Base-by-base conservation (phyloP, 2,329 filamentous ascomycete genomes). In the Dactylellina haptotyla region DNA sequence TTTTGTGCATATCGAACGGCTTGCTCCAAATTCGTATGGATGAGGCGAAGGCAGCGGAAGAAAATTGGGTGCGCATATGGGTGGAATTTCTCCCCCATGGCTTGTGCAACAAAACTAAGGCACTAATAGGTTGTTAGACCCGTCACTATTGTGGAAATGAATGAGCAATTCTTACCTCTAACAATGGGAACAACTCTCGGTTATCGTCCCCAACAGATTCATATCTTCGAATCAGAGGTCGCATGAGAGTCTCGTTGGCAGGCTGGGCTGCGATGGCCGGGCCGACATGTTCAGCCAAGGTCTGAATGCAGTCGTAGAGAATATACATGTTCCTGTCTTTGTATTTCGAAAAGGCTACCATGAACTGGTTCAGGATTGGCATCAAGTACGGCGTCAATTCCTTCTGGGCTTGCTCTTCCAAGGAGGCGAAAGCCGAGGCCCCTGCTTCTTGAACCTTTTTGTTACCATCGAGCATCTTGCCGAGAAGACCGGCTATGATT, bases 291-390 rank as follows among this genome's bases (percentile, higher is more conserved):
- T 99, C 95, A 2, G 95, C 95, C 66, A 99, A 84, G 0, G 95
- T 99, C 83, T 99, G 95, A 32, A 99, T 92, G 81, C 95, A 98
- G 82, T 99, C 95, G 83, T 99, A 99, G 32, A 99, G 87, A 62
- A 98, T 96, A 83, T 96, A 97, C 88, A 98, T 97, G 83, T 99
- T 99, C 79, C 92, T 90, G 81, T 98, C 94, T 85, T 99, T 98
- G 87, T 98, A 99, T 82, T 91, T 93, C 59, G 85, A 87, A 82
- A 99, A 99, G 81, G 95, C 99, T 73, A 87, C 85, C 58, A 97
- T 93, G 79, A 94, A 98, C 80, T 98, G 95, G 75, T 89, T 89
- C 59, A 98, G 87, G 78, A 99, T 98, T 25, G 93, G 91, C 26
- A 89, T 86, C 78, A 92, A 93, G 82, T 97, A 99, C 0, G 92